Evolutionary conservation across 1,284 basidiomycete genomes (phyloP).

Genomic region (Melampsora americana): DNA sequence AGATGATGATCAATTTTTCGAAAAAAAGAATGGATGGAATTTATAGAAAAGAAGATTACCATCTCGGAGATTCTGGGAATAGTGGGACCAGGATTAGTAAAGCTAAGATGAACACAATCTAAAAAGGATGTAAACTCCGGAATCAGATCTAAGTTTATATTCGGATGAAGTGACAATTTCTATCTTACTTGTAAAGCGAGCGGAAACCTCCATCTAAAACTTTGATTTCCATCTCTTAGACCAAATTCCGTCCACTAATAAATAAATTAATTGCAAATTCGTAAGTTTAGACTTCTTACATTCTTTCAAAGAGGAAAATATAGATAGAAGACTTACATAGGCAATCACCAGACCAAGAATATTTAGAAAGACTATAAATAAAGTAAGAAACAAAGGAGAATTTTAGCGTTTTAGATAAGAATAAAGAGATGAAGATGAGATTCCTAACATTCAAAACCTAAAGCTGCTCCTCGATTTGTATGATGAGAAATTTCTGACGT

Average conservation of each 20-base stretch:
- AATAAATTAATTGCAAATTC: background rate
- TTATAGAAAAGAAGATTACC: conserved; percentile 28
- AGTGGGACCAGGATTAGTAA: conserved; percentile 47
- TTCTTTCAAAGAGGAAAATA: background rate
- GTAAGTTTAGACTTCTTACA: background rate
- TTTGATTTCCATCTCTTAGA: conserved; percentile 45
- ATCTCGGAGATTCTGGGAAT: conserved; percentile 50
- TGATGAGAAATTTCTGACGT: conserved; percentile 51
- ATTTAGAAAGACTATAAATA: conserved; percentile 44
- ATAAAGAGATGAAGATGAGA: background rate
- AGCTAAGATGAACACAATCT: conserved; percentile 48
- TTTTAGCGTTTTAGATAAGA: background rate
- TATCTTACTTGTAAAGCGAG: conserved; percentile 47
- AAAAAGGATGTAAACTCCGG: conserved; percentile 21
- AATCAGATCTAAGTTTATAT: background rate
- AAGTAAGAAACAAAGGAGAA: background rate
- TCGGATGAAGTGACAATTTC: conserved; percentile 29
- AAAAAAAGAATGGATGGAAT: background rate
- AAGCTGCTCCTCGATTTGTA: conserved; percentile 48
- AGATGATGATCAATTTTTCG: background rate
- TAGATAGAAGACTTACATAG: conserved; percentile 25
- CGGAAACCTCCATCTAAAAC: conserved; percentile 40
- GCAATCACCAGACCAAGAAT: conserved; percentile 49
- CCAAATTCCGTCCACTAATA: conserved; percentile 44
- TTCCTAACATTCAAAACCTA: conserved; percentile 48